Percentiles rank a stretch among this genome's conserved stretches.
Evolutionary conservation across 768 basidiomycete genomes (phyloP).

Genomic region (Naematelia aurantialba): DNA sequence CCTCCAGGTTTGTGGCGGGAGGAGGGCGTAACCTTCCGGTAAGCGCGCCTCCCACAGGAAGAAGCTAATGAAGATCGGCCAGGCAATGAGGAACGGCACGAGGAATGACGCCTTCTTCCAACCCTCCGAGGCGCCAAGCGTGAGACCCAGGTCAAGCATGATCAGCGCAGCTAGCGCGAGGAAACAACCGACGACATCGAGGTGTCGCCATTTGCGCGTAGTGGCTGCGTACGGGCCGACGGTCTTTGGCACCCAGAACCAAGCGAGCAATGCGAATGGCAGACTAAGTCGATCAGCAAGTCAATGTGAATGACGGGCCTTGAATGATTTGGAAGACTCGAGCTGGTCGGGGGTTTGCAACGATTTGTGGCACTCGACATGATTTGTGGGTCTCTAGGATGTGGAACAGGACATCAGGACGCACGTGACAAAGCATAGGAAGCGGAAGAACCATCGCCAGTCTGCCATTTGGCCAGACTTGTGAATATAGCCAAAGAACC

Average conservation of each 20-base stretch:
- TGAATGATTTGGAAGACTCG: background rate
- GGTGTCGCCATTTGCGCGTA: slow-evolving; percentile 14
- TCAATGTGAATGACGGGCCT: background rate
- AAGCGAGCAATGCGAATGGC: slow-evolving; percentile 20
- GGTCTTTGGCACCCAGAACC: slow-evolving; percentile 18
- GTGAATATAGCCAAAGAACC: slow-evolving; percentile 34
- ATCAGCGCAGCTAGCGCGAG: slow-evolving; percentile 20
- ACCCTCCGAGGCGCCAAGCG: slow-evolving; percentile 33
- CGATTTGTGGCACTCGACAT: background rate
- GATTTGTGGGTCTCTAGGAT: background rate
- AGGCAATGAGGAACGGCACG: slow-evolving; percentile 25
- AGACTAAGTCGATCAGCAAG: background rate
- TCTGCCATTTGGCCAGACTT: slow-evolving; percentile 27
- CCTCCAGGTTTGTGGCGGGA: slow-evolving; percentile 32
- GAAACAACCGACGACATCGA: slow-evolving; percentile 20
- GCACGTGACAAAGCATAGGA: background rate
- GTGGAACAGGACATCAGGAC: background rate
- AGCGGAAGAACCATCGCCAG: slow-evolving; percentile 45
- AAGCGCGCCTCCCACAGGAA: slow-evolving; percentile 31
- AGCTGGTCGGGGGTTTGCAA: background rate
- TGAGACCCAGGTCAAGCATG: slow-evolving; percentile 34
- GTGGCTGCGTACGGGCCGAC: slow-evolving; percentile 27
- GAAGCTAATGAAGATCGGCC: slow-evolving; percentile 23
- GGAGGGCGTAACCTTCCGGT: slow-evolving; percentile 15
- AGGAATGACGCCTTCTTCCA: slow-evolving; percentile 29